phyloP scores from a whole-genome alignment of 23 red algal genomes.

The Pyropia haitanensis region DNA sequence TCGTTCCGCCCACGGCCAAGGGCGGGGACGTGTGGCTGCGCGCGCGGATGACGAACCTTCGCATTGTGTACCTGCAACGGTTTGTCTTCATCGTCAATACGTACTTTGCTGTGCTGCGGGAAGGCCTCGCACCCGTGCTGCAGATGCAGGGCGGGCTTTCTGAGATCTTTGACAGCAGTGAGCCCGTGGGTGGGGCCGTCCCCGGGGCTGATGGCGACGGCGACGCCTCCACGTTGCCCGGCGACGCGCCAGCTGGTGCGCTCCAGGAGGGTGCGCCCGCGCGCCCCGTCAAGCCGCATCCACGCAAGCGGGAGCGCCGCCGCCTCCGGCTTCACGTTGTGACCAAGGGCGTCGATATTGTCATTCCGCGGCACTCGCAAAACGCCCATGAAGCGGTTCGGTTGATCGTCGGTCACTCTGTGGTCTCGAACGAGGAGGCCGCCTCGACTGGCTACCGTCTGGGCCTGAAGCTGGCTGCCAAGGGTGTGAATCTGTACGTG shows the following conservation, averaged over 20 bases:
- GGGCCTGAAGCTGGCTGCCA: conserved; percentile 27
- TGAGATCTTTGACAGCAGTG: conserved; percentile 41
- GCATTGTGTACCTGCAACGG: conserved; percentile 60
- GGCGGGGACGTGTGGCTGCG: conserved; percentile 39
- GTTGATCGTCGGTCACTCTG: conserved; percentile 40
- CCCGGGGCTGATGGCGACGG: too few relatives aligned
- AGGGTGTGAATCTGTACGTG: conserved; percentile 40
- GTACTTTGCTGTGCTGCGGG: conserved; percentile 53
- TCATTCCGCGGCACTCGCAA: conserved; percentile 68
- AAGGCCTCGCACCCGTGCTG: conserved; percentile 50
- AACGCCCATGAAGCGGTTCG: conserved; percentile 52
- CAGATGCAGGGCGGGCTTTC: conserved; percentile 52
- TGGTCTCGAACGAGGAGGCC: conserved; percentile 36
- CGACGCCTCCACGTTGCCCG: too few relatives aligned
- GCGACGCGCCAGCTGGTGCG: too few relatives aligned
- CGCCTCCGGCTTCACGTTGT: conserved; percentile 17
- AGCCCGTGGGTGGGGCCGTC: too few relatives aligned
- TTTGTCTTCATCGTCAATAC: conserved; percentile 60
- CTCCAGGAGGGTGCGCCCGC: too few relatives aligned
- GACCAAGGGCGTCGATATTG: conserved; percentile 41
- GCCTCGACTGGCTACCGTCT: conserved; percentile 44
- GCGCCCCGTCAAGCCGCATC: too few relatives aligned
- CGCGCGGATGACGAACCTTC: conserved; percentile 41
- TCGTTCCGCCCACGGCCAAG: conserved; percentile 14
- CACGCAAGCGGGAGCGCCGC: too few relatives aligned